Base-by-base conservation (phyloP, 192 early-diverging fungal species). In the Coemansia sp. region DNA sequence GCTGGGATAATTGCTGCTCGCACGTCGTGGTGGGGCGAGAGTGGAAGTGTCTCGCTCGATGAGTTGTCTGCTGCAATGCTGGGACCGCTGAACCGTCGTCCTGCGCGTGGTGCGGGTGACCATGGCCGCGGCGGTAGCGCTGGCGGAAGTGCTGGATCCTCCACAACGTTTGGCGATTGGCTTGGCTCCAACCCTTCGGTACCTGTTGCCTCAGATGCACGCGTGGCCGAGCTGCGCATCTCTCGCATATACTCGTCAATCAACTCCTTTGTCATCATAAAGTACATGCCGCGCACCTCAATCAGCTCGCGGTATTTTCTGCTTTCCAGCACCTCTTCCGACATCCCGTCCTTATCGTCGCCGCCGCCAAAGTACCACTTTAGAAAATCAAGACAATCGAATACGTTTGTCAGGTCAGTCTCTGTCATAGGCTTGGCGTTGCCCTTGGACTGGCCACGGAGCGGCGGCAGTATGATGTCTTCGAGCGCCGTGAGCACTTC, bases 291-390 rank as follows among this genome's bases (percentile, higher is more conserved):
- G 27, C 78, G 83, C 47, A 89, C 85, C n/a, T 83, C 71, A 45
- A 86, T 54, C 22, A 93, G 75, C 50, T 88, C 86, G 13, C 80
- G 71, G 75, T 88, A 93, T 66, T 88, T 88, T 13, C 82, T 66
- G 29, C 70, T 87, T 52, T 87, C 87, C 0, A 93, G 69, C 11
- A 79, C 78, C 6, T 89, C 89, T 19, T 82, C 41, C 0, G 86
- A 71, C 18, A 88, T 82, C 12, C 84, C 86, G 62, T 89, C 88
- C 41, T 78, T 84, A 54, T 89, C 86, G 52, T 84, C 83, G 23
- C 88, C 89, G 53, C 88, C 91, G 49, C 88, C 85, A 68, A 91
- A 86, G 57, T 88, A 86, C 57, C 86, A 71, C 71, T 90, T 89
- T 32, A 93, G 78, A 18, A 90, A 84, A 66, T 90, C 83, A 6